Evolutionary conservation across 495 filamentous ascomycete species (phyloP), one percentile per base, ranked within the genome.

Genomic region (Xylaria castorea): DNA sequence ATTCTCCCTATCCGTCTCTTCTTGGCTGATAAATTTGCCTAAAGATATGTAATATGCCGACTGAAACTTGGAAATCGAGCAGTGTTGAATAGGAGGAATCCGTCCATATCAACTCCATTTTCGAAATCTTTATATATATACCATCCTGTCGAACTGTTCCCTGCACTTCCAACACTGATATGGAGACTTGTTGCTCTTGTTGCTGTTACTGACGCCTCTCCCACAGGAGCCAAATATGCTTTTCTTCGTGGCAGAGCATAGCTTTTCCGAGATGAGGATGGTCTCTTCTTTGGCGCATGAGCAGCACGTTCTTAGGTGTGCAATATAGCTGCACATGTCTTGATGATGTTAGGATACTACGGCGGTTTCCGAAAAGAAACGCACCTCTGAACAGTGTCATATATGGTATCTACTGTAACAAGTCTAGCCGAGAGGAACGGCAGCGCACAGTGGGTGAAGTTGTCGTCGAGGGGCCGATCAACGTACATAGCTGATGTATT

Each of bases 251-350:
- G 80, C 83, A 0, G 61, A 65, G 65, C 83, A 85, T 36, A 78
- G 75, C 60, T 78, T 74, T 44, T 85, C 83, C 16, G 83, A 84
- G 30, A 85, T 84, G 48, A 85, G 79, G 9, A 85, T 78, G 2
- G 80, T 84, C 32, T 84, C 81, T 62, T 84, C 82, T 36, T 68
- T 61, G 42, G 77, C 60, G 72, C 83, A 85, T 46, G 74, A 46
- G 53, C 70, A 67, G 74, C 83, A 85, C 63, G 81, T 67, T 46
- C 80, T 80, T 44, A 84, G 60, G 75, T 85, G 83, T 34, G 74
- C 80, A 22, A 80, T 79, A 77, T 83, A 85, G 71, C 73, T 79
- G 71, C 83, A 85, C 83, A 85, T 85, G 58, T 55, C 74, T 77
- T 72, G 46, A 32, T 57, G 0, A 7, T 64, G 66, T 62, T 75